Conservation (phyloP, 169 alveolate genomes). For the Cryptosporidium sp. region DNA sequence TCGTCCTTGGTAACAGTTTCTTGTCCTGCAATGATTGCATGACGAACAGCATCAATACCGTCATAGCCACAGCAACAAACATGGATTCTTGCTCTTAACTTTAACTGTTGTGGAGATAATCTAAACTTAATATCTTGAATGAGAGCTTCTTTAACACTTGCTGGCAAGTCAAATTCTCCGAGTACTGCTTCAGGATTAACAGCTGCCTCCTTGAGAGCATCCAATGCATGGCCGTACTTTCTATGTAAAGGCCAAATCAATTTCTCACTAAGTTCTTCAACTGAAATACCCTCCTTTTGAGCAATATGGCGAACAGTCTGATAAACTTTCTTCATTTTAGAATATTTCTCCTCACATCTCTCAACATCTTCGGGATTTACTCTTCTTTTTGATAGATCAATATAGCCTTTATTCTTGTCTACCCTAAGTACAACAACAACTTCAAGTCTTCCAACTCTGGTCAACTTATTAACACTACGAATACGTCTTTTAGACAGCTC, state of each 20-base stretch:
- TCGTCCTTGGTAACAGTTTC: slow-evolving; percentile 76
- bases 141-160: slow-evolving; percentile 87
- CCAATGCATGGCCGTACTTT: slow-evolving; percentile 94
- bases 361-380: slow-evolving; percentile 95
- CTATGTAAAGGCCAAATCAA: slow-evolving; percentile 97
- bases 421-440: slow-evolving; percentile 95
- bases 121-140: slow-evolving; percentile 88
- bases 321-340: slow-evolving; percentile 94
- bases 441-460: slow-evolving; percentile 92
- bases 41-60: slow-evolving; percentile 97
- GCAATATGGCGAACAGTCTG: slow-evolving; percentile 95
- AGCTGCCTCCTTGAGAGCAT: slow-evolving; percentile 95
- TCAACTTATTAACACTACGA: slow-evolving; percentile 88
- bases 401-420: slow-evolving; percentile 96
- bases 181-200: slow-evolving; percentile 91
- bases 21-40: slow-evolving; percentile 89
- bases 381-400: slow-evolving; percentile 95
- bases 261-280: slow-evolving; percentile 91
- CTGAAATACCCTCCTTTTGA: slow-evolving; percentile 87
- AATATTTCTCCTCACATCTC: slow-evolving; percentile 84
- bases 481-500: slow-evolving; percentile 96
- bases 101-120: slow-evolving; percentile 91
- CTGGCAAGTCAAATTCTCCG: slow-evolving; percentile 88
- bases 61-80: slow-evolving; percentile 96
- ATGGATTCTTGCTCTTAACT: slow-evolving; percentile 92